These are phyloP conservation scores for Neurospora sp. DNA, from an alignment of 495 filamentous ascomycete genomes.

Conservation along the genomic window DNA sequence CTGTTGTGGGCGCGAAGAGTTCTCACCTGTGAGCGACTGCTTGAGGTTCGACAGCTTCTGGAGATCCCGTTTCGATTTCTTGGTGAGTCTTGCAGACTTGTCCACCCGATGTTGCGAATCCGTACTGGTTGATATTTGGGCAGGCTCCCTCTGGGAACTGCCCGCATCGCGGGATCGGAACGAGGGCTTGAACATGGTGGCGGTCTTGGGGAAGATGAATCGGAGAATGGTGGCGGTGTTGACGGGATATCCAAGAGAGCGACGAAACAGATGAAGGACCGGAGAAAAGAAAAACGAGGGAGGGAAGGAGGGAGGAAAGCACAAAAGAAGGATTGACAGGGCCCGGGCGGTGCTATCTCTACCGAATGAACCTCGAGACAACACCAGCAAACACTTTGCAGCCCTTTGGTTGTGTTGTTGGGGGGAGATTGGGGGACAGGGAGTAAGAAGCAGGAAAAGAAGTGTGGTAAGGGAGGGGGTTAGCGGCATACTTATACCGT, in stretches of 20 bases:
- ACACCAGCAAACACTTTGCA: conserved; percentile 36
- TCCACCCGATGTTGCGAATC: conserved; percentile 51
- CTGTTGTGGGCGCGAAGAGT: conserved; percentile 14
- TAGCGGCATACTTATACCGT: conserved; percentile 32
- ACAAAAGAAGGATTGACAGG: conserved; percentile 41
- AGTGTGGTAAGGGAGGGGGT: conserved; percentile 19
- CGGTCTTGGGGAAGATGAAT: conserved; percentile 19
- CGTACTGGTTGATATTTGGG: conserved; percentile 14
- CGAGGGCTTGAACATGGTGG: conserved; percentile 75
- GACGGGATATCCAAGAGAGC: conserved; percentile 26
- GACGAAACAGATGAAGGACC: conserved; percentile 34
- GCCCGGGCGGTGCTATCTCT: conserved; percentile 38
- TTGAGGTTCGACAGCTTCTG: conserved; percentile 65
- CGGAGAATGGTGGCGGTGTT: conserved; percentile 11
- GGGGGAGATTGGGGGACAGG: conserved; percentile 27
- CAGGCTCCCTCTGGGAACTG: conserved; percentile 23
- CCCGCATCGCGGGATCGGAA: conserved; percentile 52
- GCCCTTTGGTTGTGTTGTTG: conserved; percentile 43
- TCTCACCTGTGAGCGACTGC: conserved; percentile 33
- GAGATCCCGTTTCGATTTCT: conserved; percentile 54
- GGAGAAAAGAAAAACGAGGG: conserved; percentile 7
- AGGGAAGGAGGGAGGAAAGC: conserved; percentile 23
- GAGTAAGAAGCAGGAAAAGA: conserved; percentile 18
- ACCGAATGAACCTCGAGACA: conserved; percentile 32
- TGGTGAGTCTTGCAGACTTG: conserved; percentile 72